A percentile compares a stretch with the other conserved stretches of the same genome.
phyloP scores from a whole-genome alignment of 192 early-diverging fungal species.

The Oehlia diaphana region DNA sequence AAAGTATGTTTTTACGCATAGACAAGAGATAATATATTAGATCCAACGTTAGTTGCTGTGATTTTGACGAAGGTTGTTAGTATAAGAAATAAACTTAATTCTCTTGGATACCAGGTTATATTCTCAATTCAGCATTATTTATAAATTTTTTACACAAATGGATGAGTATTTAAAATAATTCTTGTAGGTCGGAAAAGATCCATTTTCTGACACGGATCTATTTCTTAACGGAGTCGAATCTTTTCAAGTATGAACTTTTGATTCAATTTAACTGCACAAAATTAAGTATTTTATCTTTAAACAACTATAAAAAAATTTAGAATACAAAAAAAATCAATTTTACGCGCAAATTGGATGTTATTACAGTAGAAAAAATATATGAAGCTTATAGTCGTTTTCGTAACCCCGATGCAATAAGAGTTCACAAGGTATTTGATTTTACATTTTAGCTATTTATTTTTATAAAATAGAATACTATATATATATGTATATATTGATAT shows the following conservation, averaged over 20 bases:
- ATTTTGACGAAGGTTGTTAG: conserved; percentile 41
- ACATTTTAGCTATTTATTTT: not conserved
- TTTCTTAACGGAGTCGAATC: conserved; percentile 35
- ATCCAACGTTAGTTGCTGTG: conserved; percentile 41
- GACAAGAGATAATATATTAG: conserved; percentile 41
- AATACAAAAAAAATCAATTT: conserved; percentile 19
- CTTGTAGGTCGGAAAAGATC: conserved; percentile 45
- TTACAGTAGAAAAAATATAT: conserved; percentile 27
- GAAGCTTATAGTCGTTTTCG: conserved; percentile 32
- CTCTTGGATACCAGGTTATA: conserved; percentile 38
- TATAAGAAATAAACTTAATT: conserved; percentile 42
- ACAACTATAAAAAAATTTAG: not conserved
- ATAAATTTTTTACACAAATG: not conserved
- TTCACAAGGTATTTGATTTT: conserved; percentile 33
- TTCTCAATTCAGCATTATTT: not conserved
- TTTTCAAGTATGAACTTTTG: conserved; percentile 36
- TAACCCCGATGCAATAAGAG: conserved; percentile 31
- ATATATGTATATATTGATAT: no score
- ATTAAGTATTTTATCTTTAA: not conserved
- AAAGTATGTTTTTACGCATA: not conserved
- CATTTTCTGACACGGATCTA: conserved; percentile 40
- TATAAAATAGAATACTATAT: not conserved
- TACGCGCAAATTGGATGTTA: not conserved
- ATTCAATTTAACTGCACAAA: not conserved
- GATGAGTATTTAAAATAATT: not conserved